phyloP scores from a whole-genome alignment of 1,139 yeast species.

The Pichia sp. region DNA sequence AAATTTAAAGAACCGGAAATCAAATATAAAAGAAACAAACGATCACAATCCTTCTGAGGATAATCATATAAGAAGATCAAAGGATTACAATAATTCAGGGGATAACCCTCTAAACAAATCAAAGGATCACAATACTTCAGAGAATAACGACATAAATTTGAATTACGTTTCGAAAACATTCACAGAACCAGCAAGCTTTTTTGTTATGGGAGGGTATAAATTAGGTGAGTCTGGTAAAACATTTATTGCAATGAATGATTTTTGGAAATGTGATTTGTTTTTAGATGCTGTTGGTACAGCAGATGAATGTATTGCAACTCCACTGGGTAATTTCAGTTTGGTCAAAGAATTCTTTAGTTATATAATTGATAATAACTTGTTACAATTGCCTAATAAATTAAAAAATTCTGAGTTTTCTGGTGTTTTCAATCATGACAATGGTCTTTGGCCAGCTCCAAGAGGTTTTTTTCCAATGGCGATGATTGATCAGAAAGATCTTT shows the following conservation, averaged over 20 bases:
- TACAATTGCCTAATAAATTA: constrained; percentile 6
- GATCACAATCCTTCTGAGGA: background rate
- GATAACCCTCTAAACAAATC: background rate
- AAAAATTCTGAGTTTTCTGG: constrained; percentile 20
- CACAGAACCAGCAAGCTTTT: constrained; percentile 27
- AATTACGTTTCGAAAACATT: background rate
- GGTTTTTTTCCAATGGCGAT: constrained; percentile 23
- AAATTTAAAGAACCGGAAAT: constrained; percentile 12
- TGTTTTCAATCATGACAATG: constrained; percentile 21
- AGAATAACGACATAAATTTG: background rate
- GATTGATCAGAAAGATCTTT: constrained; percentile 13
- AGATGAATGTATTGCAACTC: constrained; percentile 27
- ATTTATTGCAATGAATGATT: constrained; percentile 39
- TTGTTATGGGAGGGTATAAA: constrained; percentile 42
- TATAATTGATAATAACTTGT: constrained; percentile 15
- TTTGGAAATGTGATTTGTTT: constrained; percentile 43
- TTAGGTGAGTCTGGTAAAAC: constrained; percentile 16
- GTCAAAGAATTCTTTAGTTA: constrained; percentile 19
- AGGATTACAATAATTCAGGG: background rate
- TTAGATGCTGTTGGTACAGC: constrained; percentile 28
- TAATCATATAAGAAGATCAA: too few relatives aligned
- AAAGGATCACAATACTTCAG: background rate
- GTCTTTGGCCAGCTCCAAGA: constrained; percentile 31
- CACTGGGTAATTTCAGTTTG: constrained; percentile 26
- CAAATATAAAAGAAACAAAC: background rate